Conservation (phyloP, 306 rosid species). For the Dryas alaskensis region DNA sequence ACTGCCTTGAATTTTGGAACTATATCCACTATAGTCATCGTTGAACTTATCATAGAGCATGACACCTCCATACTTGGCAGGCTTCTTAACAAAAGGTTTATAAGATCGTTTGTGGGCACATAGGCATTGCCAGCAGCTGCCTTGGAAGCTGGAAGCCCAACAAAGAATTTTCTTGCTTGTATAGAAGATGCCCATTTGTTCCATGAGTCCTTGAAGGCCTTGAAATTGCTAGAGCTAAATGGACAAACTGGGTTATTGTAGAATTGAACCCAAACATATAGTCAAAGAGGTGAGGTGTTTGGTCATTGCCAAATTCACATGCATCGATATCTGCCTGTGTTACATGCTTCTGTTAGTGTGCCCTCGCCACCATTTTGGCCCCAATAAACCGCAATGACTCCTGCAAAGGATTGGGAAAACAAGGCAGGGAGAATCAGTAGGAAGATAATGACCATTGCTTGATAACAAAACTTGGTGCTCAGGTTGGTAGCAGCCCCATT, state of each 20-base stretch:
- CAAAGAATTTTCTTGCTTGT: slow-evolving; percentile 7
- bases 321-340: slow-evolving; percentile 12
- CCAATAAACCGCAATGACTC: slow-evolving; percentile 25
- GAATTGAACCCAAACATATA: slow-evolving; percentile 19
- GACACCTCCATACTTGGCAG: slow-evolving; percentile 27
- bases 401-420: neutral
- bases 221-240: neutral
- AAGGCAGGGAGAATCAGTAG: neutral
- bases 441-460: neutral
- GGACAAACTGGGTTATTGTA: slow-evolving; percentile 11
- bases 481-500: no score
- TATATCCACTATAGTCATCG: slow-evolving; percentile 13
- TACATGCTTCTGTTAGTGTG: slow-evolving; percentile 17
- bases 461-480: neutral
- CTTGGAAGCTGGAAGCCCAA: slow-evolving; percentile 22
- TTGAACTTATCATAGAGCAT: slow-evolving; percentile 22
- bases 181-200: slow-evolving; percentile 23
- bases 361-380: slow-evolving; percentile 18
- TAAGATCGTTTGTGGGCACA: slow-evolving; percentile 12
- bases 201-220: slow-evolving; percentile 27
- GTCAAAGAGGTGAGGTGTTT: slow-evolving; percentile 10
- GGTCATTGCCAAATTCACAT: slow-evolving; percentile 13
- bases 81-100: slow-evolving; percentile 4
- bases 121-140: slow-evolving; percentile 19
- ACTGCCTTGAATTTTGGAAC: slow-evolving; percentile 11